Evolutionary conservation across 2,329 filamentous ascomycete genomes (phyloP).

Genomic region (Talaromyces sp.): DNA sequence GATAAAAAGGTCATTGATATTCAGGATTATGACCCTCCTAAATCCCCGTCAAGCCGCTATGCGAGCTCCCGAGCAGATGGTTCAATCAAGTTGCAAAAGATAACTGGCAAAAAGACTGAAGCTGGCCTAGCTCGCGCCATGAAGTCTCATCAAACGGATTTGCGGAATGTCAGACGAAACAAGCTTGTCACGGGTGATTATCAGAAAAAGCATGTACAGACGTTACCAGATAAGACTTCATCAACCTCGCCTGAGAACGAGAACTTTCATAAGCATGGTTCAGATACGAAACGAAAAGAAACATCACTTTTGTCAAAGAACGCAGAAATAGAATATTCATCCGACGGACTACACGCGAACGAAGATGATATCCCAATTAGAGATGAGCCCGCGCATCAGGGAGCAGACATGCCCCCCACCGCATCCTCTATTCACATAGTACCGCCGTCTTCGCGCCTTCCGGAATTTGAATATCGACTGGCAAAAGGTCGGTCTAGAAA

Average conservation of each 20-base stretch:
- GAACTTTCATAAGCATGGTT: neutral
- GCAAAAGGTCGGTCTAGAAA: conserved; percentile 15
- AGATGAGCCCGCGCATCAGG: neutral
- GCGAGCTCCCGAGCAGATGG: neutral
- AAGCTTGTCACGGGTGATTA: conserved; percentile 4
- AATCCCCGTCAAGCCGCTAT: conserved; percentile 30
- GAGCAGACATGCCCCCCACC: conserved; percentile 10
- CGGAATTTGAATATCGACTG: conserved; percentile 39
- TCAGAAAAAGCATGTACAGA: neutral
- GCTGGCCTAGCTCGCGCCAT: neutral
- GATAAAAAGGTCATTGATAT: conserved; percentile 20
- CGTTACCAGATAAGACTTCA: neutral
- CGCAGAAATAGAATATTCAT: neutral
- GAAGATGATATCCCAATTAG: neutral
- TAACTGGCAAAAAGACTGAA: neutral
- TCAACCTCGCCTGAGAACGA: neutral
- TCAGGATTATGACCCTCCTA: conserved; percentile 34
- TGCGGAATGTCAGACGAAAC: conserved; percentile 12
- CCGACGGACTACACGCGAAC: neutral
- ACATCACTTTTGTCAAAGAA: neutral
- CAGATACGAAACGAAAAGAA: neutral
- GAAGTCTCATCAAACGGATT: conserved; percentile 9
- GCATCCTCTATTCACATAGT: conserved; percentile 29
- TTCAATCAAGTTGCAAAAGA: neutral
- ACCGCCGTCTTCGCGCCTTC: conserved; percentile 37